phyloP scores from a whole-genome alignment of 768 basidiomycete genomes.

The Lactarius akahatsu region DNA sequence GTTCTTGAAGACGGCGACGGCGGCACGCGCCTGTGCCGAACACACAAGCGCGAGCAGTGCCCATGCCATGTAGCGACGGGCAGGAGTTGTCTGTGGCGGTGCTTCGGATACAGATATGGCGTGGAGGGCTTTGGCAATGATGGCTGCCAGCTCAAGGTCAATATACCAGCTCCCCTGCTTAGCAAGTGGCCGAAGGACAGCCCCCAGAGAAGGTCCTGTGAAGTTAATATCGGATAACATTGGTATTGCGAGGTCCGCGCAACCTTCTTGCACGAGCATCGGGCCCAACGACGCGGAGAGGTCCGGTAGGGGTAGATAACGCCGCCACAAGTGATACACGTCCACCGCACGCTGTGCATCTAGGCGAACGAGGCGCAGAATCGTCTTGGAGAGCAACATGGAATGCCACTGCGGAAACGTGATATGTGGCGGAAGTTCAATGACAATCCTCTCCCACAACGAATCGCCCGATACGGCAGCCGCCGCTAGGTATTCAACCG shows the following conservation, averaged over 20 bases:
- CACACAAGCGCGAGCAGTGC: conserved; percentile 37
- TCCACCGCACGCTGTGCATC: conserved; percentile 24
- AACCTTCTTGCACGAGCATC: conserved; percentile 25
- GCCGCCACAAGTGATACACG: conserved; percentile 21
- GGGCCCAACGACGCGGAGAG: conserved; percentile 12
- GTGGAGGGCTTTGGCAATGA: conserved; percentile 32
- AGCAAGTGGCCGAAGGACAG: conserved; percentile 32
- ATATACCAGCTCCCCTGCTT: conserved; percentile 21
- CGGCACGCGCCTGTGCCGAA: conserved; percentile 39
- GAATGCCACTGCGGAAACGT: conserved; percentile 27
- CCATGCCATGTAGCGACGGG: conserved; percentile 44
- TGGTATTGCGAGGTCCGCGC: conserved; percentile 24
- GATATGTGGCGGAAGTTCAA: conserved; percentile 25
- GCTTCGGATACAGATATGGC: conserved; percentile 38
- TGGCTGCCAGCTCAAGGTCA: conserved; percentile 22
- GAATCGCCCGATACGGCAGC: conserved; percentile 18
- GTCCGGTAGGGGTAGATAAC: conserved; percentile 25
- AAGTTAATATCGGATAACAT: conserved; percentile 14
- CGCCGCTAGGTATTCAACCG: conserved; percentile 38
- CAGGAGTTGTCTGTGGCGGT: conserved; percentile 41
- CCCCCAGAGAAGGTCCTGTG: conserved; percentile 33
- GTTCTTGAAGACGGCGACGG: conserved; percentile 43
- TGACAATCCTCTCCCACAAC: conserved; percentile 27
- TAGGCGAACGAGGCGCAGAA: conserved; percentile 20
- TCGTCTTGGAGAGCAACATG: conserved; percentile 21